Base-by-base conservation (phyloP, 2,329 filamentous ascomycete genomes). In the Pseudogymnoascus sp. region DNA sequence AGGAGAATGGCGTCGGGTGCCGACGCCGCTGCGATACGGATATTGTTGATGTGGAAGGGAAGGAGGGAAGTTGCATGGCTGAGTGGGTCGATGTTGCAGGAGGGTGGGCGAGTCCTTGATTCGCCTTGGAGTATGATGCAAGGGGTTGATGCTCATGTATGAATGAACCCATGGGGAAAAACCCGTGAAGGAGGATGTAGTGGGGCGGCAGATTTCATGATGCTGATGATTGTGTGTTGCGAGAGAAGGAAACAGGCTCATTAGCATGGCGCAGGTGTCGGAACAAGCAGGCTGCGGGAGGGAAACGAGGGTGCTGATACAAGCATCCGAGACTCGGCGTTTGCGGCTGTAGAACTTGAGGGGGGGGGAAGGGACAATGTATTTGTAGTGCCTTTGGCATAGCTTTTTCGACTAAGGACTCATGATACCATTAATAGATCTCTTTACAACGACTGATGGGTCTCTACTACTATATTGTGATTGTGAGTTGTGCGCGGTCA, bases 31-130 rank as follows among this genome's bases (percentile, higher is more conserved):
- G 95, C 76, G 95, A 99, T 73, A 97, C 92, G 3, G 95, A 99
- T 73, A 96, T 97, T 72, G 91, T 93, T 61, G 95, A 99, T 73
- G 93, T 99, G 25, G 95, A 99, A 79, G 93, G 92, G 75, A 99
- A 97, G 77, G 90, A 96, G 74, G 95, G 95, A 65, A 96, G 91
- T 69, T 99, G 95, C 77, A 81, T 97, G 63, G 84, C 91, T 8
- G 92, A 99, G 77, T 99, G 95, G 95, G 95, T 99, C 12, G 91
- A 97, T 65, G 92, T 97, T 69, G 93, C 93, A 58, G 95, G 95
- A 69, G 95, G 95, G 64, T 99, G 93, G 91, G 86, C 90, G 12
- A 73, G 71, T 63, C 71, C 72, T 64, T 74, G 69, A 73, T 64
- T 61, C 14, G 38, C 16, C 2, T 38, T 14, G 14, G 8, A 5